phyloP scores from a whole-genome alignment of 2,329 filamentous ascomycete species.

The Alternaria alternata region DNA sequence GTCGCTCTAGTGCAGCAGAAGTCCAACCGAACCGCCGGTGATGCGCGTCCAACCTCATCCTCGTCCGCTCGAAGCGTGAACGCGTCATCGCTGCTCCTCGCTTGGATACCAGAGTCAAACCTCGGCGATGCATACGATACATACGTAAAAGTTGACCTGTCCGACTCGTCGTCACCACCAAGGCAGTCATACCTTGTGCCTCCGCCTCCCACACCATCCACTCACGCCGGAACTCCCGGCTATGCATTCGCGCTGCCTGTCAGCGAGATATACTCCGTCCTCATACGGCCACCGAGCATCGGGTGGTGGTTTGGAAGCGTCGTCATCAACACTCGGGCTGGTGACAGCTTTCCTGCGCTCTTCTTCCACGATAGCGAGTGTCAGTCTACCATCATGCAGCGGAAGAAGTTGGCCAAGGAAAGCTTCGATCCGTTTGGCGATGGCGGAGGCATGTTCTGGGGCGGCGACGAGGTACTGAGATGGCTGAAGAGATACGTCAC shows the following conservation, averaged over 20 bases:
- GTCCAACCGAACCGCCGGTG: constrained; percentile 41
- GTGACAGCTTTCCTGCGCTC: constrained; percentile 91
- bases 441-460: constrained; percentile 91
- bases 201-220: constrained; percentile 84
- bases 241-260: constrained; percentile 94
- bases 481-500: constrained; percentile 87
- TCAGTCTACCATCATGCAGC: constrained; percentile 91
- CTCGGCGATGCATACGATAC: constrained; percentile 84
- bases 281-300: constrained; percentile 88
- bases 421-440: constrained; percentile 91
- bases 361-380: constrained; percentile 99
- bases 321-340: constrained; percentile 88
- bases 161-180: constrained; percentile 80
- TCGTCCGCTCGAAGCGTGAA: constrained; percentile 56
- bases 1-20: constrained; percentile 94
- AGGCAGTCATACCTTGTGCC: constrained; percentile 90
- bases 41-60: constrained; percentile 52
- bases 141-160: constrained; percentile 94
- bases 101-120: constrained; percentile 90
- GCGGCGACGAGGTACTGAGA: constrained; percentile 90
- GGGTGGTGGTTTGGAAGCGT: constrained; percentile 99
- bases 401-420: constrained; percentile 83
- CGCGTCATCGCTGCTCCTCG: constrained; percentile 80
- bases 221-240: constrained; percentile 74
- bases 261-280: constrained; percentile 86